Conservation (phyloP, 345 rosid species). For the Viola odorata region DNA sequence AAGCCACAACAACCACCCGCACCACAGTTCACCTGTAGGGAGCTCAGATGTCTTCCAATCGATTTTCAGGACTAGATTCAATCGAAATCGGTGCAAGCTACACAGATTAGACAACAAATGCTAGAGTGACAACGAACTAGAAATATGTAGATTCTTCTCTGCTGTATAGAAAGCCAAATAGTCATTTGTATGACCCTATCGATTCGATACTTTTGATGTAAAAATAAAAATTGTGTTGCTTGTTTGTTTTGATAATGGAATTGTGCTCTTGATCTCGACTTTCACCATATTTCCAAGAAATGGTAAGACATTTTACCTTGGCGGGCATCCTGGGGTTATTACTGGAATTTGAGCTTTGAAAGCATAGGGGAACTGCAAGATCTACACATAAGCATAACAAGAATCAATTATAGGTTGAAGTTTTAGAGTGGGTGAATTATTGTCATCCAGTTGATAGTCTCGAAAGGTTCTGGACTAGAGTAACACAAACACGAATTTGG, state of each 20-base stretch:
- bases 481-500: neutral
- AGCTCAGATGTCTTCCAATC: no score
- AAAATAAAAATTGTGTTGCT: no score
- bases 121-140: neutral
- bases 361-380: conserved; percentile 69
- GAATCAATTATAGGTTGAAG: neutral
- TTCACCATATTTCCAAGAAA: neutral
- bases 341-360: conserved; percentile 78
- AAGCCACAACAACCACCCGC: no score
- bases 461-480: neutral
- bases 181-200: no score
- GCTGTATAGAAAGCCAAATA: no score
- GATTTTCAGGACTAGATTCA: no score
- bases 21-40: no score
- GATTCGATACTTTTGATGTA: neutral
- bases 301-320: conserved; percentile 37
- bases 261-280: neutral
- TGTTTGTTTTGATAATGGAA: neutral
- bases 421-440: conserved; percentile 7
- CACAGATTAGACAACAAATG: no score
- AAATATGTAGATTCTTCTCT: neutral
- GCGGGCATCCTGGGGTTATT: conserved; percentile 38
- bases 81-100: no score
- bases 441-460: neutral
- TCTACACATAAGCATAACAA: conserved; percentile 33